Evolutionary conservation across 495 filamentous ascomycete species (phyloP), one percentile per base, ranked within the genome.

Genomic region (Xylaria acuta): DNA sequence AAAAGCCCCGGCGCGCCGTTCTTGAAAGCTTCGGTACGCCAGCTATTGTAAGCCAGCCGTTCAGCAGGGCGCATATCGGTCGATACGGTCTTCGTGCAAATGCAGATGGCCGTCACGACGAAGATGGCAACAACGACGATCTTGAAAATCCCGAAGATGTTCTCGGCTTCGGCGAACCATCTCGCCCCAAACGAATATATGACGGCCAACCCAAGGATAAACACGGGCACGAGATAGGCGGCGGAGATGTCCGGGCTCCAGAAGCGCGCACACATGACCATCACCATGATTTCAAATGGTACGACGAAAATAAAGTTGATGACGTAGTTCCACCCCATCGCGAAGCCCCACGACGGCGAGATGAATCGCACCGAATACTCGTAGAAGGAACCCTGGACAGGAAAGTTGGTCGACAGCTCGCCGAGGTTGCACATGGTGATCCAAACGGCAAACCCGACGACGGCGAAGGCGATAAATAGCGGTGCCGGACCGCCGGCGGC

Each of bases 271-370:
- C 86, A 87, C 12, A 85, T 83, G 16, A 83, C 80, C 45, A 86
- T 84, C 68, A 84, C 80, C 0, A 82, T 83, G 4, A 84, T 69
- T 72, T 86, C 84, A 66, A 84, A 83, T n/a, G 81, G 81, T 34
- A 85, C 76, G 22, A 84, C 79, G 32, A 82, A 74, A 43, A 83
- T 40, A 85, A 89, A 90, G 67, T 82, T 81, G 32, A 89, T 83
- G 51, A 86, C 86, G 70, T 90, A 91, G 73, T 90, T 86, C 88
- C 89, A 91, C 25, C 92, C 92, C 84, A 93, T 92, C 65, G 92
- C 89, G 76, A 94, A 93, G 14, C 92, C 92, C 83, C 92, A 85
- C 72, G 87, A 87, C 16, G 88, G 87, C 72, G 90, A 87, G 69
- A 91, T 86, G 72, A 92, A 88, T 62, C 90, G 86, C 62, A 90